phyloP scores from a whole-genome alignment of 768 basidiomycete species.

The Pleurotus ostreatus region DNA sequence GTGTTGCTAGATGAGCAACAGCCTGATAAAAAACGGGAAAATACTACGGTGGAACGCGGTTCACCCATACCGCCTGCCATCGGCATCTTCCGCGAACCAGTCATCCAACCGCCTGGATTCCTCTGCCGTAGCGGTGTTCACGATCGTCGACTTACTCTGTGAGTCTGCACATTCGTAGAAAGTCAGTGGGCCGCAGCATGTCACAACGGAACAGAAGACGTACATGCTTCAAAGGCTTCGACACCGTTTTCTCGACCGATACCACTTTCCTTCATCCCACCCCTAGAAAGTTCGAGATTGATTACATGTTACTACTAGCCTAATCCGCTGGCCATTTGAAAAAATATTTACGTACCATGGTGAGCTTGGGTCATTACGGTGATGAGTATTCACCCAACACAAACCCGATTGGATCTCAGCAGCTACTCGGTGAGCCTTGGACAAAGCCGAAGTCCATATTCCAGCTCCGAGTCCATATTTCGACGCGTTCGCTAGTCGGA shows the following conservation, averaged over 20 bases:
- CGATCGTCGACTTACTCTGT: constrained; percentile 77
- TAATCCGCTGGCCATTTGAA: not conserved
- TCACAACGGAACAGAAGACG: constrained; percentile 21
- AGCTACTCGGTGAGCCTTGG: constrained; percentile 73
- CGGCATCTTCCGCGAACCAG: constrained; percentile 66
- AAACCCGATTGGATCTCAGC: constrained; percentile 68
- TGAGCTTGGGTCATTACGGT: constrained; percentile 85
- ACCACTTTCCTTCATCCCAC: constrained; percentile 88
- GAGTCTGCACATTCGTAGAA: constrained; percentile 47
- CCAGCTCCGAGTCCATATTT: constrained; percentile 81
- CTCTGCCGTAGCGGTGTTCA: constrained; percentile 64
- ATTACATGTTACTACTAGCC: not conserved
- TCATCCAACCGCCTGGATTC: constrained; percentile 62
- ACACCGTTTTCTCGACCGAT: constrained; percentile 84
- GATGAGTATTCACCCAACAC: constrained; percentile 88
- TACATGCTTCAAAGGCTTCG: constrained; percentile 78
- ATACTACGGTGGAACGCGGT: not conserved
- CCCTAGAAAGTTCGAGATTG: constrained; percentile 40
- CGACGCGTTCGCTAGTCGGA: constrained; percentile 67
- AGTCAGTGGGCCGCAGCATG: not conserved
- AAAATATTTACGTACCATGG: constrained; percentile 57
- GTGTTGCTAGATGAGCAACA: too few species aligned
- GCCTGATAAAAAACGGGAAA: too few species aligned
- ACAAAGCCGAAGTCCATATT: constrained; percentile 75
- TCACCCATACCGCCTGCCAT: constrained; percentile 65